A percentile compares a stretch with the other conserved stretches of the same genome.
Conservation (phyloP, 2,329 filamentous ascomycete species). For the Alternaria rosae region DNA sequence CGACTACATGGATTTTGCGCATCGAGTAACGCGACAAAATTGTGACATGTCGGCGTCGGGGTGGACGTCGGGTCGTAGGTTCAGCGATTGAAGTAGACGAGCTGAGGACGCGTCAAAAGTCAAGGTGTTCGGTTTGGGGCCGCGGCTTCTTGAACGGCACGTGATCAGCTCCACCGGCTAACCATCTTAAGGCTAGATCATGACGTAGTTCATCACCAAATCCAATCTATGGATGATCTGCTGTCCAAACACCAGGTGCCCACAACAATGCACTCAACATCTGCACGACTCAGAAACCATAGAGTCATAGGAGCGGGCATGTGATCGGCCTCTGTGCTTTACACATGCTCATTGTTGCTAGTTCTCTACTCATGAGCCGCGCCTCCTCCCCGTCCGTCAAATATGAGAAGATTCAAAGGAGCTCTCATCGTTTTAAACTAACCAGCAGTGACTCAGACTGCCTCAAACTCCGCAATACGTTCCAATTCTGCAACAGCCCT, state of each 20-base stretch:
- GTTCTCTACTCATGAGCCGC: accelerated
- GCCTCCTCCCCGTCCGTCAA: background rate
- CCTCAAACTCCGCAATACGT: background rate
- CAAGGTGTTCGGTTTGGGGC: background rate
- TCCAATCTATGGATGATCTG: background rate
- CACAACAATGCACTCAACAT: background rate
- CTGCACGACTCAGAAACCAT: background rate
- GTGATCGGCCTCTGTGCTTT: background rate
- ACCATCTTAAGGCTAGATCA: background rate
- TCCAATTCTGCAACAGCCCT: background rate
- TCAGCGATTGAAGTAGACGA: background rate
- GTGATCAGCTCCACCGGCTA: background rate
- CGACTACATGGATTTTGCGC: background rate
- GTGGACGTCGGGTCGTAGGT: background rate
- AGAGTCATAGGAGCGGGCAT: background rate
- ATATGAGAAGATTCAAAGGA: background rate
- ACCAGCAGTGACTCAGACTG: too few relatives aligned
- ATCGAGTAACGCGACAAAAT: background rate
- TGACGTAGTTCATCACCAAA: background rate
- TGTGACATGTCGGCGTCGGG: background rate
- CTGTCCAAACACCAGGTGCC: background rate
- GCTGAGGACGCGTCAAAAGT: background rate
- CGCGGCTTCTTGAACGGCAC: background rate
- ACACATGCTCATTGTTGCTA: background rate
- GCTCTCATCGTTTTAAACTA: too few relatives aligned